Base-by-base conservation (phyloP, 1,139 yeast species). In the Kodamaea suecica region DNA sequence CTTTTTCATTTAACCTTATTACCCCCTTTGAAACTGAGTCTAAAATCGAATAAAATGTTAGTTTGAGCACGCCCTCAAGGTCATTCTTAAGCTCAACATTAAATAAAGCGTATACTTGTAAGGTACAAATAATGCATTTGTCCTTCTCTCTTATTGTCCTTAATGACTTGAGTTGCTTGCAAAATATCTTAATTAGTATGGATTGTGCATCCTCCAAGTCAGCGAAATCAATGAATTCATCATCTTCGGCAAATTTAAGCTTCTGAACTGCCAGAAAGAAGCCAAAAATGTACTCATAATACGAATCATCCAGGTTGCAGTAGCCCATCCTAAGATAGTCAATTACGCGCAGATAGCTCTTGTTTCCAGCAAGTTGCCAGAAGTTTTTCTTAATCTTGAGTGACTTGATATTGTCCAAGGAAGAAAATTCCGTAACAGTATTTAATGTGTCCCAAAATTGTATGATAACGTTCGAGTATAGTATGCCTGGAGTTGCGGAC, bases 251-350 rank as follows among this genome's bases (percentile, higher is more conserved):
- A 4, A 44, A 27, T 4, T 35, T 36, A 3, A 45, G 39, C 5
- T 26, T 27, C 8, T 44, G 34, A 13, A 61, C 42, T 1, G 50
- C 37, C 10, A 37, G 34, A 27, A 64, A 57, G 35, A 63, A 55
- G 3, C 46, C 43, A 2, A 42, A 38, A 14, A 66, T 35, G 13
- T 50, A 38, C 2, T 41, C 44, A 47, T 73, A 82, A 47, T 78
- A 80, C 0, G 59, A 44, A 0, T 80, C 64, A 13, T 25, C 63
- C 44, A 81, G 77, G 37, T 66, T 67, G 35, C 80, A 66, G 4
- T 74, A 69, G 0, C 87, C 84, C 11, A 77, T 40, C 11, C 61
- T 59, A 20, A 82, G 49, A 40, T 78, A 70, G 0, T 59, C 69
- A 1, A 65, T 29, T 7, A 81, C 50, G 38, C 71, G 70, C 1